A percentile compares a stretch with the other conserved stretches of the same genome.
phyloP scores from a whole-genome alignment of 805 yeast genomes.

The Yamadazyma scolyti region DNA sequence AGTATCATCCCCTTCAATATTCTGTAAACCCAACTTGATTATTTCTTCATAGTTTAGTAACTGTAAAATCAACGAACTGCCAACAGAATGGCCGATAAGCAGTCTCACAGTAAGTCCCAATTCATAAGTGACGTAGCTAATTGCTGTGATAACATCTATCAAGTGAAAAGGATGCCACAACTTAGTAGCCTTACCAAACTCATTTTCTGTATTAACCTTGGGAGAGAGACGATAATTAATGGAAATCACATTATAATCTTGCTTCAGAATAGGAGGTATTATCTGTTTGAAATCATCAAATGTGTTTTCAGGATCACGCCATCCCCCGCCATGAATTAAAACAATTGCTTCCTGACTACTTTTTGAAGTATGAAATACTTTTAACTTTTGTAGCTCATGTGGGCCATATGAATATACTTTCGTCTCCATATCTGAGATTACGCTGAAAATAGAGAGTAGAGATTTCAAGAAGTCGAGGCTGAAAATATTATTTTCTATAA shows the following conservation, averaged over 20 bases:
- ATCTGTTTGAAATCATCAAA: constrained; percentile 45
- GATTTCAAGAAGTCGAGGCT: too few relatives aligned
- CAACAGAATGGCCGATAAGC: constrained; percentile 75
- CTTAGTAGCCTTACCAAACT: constrained; percentile 4
- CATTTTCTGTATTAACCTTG: constrained; percentile 16
- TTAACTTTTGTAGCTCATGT: constrained; percentile 28
- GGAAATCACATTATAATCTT: constrained; percentile 19
- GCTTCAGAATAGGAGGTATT: constrained; percentile 1
- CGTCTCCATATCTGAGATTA: background rate
- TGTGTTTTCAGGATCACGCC: constrained; percentile 71
- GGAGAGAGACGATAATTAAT: constrained; percentile 68
- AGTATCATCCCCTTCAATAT: constrained; percentile 1
- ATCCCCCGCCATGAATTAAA: constrained; percentile 85
- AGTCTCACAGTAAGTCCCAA: constrained; percentile 13
- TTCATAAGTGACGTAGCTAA: constrained; percentile 24
- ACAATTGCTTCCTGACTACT: constrained; percentile 32
- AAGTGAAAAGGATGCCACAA: constrained; percentile 60
- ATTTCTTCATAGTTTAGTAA: constrained; percentile 28
- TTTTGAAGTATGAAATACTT: constrained; percentile 18
- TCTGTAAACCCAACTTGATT: constrained; percentile 12
- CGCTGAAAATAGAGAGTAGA: too few relatives aligned
- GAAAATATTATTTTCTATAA: background rate
- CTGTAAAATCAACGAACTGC: constrained; percentile 65
- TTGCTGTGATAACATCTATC: constrained; percentile 48
- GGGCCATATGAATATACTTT: constrained; percentile 22